Base-by-base conservation (phyloP, 2,329 filamentous ascomycete genomes). In the Lasiodiplodia theobromae region DNA sequence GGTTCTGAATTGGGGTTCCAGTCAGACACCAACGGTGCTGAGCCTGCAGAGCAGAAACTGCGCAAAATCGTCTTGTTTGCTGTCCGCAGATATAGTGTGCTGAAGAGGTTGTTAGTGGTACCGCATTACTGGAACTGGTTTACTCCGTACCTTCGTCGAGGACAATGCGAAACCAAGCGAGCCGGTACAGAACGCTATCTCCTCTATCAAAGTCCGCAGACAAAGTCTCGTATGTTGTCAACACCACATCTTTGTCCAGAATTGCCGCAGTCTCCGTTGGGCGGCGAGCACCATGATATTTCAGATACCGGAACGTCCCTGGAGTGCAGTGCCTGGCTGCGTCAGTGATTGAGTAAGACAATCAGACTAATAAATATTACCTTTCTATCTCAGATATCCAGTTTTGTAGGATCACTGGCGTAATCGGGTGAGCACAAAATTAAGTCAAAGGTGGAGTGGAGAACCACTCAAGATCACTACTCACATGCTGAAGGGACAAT, bases 1-100 rank as follows among this genome's bases (percentile, higher is more conserved):
- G 54, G 16, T 73, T 75, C 37, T 75, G 74, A 2, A 74, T 56
- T 2, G 73, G 73, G 0, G 85, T 87, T 0, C 85, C 85, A 0
- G 84, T 84, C 0, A 87, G 76, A 70, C 84, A 86, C 86, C 86
- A 87, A n/a, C 85, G 77, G 0, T 78, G 79, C 1, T 76, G 75
- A 0, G 84, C 80, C 0, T 72, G 64, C 0, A 88, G 76, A 0
- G 77, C 74, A 28, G 71, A 70, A 10, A 81, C 81, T 0, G 82
- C 78, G 1, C 75, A 76, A 69, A 83, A 79, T 25, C 83, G 79
- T 0, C 77, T 79, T 1, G 83, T 86, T 18, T 79, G 73, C 21
- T 74, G 76, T 2, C 81, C 82, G 16, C 84, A 81, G 37, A 86
- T 85, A 2, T 75, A 75, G 65, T 86, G 84, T 0, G 84, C 84